Percentiles rank a stretch among this genome's conserved stretches.
phyloP scores from a whole-genome alignment of 228 moss, liverwort and hornwort species.

The Sphagnum magellanicum region DNA sequence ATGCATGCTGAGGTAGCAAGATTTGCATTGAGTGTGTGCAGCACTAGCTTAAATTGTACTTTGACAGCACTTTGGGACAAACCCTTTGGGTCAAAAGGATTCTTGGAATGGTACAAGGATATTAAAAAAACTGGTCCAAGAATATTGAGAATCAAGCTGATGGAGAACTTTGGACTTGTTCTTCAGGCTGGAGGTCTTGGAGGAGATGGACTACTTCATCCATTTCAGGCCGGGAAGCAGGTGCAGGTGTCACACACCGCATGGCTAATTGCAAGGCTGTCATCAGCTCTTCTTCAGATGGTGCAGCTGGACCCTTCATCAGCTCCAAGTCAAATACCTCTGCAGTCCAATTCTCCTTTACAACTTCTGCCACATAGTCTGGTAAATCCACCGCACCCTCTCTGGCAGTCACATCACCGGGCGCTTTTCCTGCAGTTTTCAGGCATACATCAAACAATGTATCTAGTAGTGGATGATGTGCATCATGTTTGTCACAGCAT shows the following conservation, averaged over 20 bases:
- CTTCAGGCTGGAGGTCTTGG: constrained; percentile 67
- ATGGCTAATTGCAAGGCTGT: constrained; percentile 85
- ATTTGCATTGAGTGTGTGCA: constrained; percentile 6
- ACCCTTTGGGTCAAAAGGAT: too few relatives aligned
- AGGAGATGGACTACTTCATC: constrained; percentile 64
- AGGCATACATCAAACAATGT: too few relatives aligned
- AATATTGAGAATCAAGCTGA: background rate
- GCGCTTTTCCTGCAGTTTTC: constrained; percentile 52
- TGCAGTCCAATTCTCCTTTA: constrained; percentile 97
- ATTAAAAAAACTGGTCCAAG: background rate
- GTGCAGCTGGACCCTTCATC: constrained; percentile 71
- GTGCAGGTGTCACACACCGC: constrained; percentile 75
- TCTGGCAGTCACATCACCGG: constrained; percentile 69
- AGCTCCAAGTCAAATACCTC: constrained; percentile 93
- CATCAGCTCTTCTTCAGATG: constrained; percentile 84
- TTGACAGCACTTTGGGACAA: too few relatives aligned
- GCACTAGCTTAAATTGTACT: too few relatives aligned
- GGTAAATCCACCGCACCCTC: constrained; percentile 77
- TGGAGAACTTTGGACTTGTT: background rate
- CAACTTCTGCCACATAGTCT: constrained; percentile 85
- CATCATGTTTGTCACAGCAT: too few relatives aligned
- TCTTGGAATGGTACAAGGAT: background rate
- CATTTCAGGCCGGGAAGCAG: constrained; percentile 76
- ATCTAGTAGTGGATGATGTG: too few relatives aligned
- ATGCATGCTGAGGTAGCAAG: constrained; percentile 23